Percentiles rank a stretch among this genome's conserved stretches.
Evolutionary conservation across 2,329 filamentous ascomycete species (phyloP).

Genomic region (Fusarium sp.): DNA sequence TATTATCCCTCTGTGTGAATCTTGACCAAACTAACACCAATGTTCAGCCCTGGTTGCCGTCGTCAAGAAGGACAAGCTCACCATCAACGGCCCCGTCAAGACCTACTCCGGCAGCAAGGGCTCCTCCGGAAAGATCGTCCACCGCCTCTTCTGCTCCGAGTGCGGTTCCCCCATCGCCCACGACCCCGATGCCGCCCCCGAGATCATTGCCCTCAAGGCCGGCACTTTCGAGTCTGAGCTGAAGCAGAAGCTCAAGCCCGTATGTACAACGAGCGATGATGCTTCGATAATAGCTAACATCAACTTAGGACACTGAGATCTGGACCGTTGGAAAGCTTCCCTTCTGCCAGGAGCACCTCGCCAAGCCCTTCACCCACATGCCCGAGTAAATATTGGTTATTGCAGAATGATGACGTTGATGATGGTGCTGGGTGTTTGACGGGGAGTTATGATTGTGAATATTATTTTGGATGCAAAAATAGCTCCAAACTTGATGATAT

Average conservation of each 20-base stretch:
- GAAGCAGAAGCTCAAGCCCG: slow-evolving; percentile 72
- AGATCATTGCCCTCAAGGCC: slow-evolving; percentile 73
- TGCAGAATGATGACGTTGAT: slow-evolving; percentile 7
- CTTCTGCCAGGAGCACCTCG: slow-evolving; percentile 71
- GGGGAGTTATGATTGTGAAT: slow-evolving; percentile 2
- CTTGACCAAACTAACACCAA: slow-evolving; percentile 8
- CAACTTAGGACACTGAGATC: slow-evolving; percentile 69
- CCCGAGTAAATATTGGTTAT: slow-evolving; percentile 55
- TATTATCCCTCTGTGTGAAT: not conserved
- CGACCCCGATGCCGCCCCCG: slow-evolving; percentile 73
- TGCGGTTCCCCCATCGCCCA: slow-evolving; percentile 75
- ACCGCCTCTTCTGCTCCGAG: slow-evolving; percentile 73
- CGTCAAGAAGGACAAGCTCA: slow-evolving; percentile 71
- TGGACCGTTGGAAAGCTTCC: slow-evolving; percentile 74
- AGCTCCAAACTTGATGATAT: slow-evolving; percentile 1
- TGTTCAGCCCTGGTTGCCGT: slow-evolving; percentile 68
- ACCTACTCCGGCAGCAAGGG: slow-evolving; percentile 65
- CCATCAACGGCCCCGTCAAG: slow-evolving; percentile 69
- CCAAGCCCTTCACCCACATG: slow-evolving; percentile 70
- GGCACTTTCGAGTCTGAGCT: slow-evolving; percentile 69
- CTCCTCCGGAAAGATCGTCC: slow-evolving; percentile 67
- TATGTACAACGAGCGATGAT: slow-evolving; percentile 45
- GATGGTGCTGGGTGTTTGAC: slow-evolving; percentile 19
- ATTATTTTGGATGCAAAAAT: not conserved
- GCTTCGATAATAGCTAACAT: slow-evolving; percentile 16